These are phyloP conservation scores for Xylariales sp. DNA, from an alignment of 2,329 filamentous ascomycete species.

Conservation along the genomic window DNA sequence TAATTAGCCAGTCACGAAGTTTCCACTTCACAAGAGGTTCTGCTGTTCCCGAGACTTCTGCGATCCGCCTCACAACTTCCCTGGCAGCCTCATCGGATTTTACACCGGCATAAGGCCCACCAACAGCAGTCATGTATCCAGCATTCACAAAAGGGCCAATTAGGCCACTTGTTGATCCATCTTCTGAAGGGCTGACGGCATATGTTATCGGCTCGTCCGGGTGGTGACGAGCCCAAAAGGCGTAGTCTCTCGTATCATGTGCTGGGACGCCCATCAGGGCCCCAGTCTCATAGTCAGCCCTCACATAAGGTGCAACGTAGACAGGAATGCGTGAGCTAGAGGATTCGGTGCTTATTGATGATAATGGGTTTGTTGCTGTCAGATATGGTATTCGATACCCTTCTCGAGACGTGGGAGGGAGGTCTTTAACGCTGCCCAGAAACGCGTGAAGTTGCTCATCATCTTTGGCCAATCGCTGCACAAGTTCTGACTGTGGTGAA, in stretches of 20 bases:
- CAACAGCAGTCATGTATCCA: constrained; percentile 63
- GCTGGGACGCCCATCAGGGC: constrained; percentile 91
- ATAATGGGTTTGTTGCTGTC: constrained; percentile 17
- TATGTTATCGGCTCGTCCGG: constrained; percentile 54
- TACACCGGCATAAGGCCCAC: constrained; percentile 61
- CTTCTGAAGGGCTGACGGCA: constrained; percentile 53
- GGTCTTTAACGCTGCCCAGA: constrained; percentile 55
- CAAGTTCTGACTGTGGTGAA: constrained; percentile 68
- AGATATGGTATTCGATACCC: constrained; percentile 65
- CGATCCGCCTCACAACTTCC: constrained; percentile 54
- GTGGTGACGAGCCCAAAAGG: constrained; percentile 73
- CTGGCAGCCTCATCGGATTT: constrained; percentile 58
- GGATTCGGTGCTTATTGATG: constrained; percentile 28
- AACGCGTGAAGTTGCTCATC: constrained; percentile 64
- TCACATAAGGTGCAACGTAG: constrained; percentile 79
- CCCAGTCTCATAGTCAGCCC: constrained; percentile 80
- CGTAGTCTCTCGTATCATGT: constrained; percentile 73
- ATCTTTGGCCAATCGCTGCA: constrained; percentile 52
- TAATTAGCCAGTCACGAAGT: constrained; percentile 84
- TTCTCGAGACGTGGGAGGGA: constrained; percentile 53
- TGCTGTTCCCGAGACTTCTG: constrained; percentile 50
- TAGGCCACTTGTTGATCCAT: constrained; percentile 39
- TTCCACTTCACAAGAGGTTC: constrained; percentile 69
- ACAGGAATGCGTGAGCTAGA: constrained; percentile 55
- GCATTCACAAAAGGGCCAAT: constrained; percentile 55